Evolutionary conservation across 495 filamentous ascomycete species (phyloP).

Genomic region (Cetradonia linearis): DNA sequence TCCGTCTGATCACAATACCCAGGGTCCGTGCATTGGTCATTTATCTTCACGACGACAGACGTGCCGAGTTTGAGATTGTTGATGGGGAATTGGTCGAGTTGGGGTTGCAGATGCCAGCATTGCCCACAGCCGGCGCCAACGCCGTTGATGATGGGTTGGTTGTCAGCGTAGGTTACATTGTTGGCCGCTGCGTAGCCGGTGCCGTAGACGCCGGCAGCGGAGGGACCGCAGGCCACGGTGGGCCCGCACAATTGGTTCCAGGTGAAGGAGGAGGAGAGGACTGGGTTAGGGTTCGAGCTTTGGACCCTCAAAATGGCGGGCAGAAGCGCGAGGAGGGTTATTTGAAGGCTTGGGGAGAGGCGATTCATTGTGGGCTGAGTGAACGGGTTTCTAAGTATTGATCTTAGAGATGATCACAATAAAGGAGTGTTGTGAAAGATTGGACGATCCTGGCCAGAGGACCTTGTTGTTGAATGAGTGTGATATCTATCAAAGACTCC

Average conservation of each 20-base stretch:
- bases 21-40: constrained; percentile 19
- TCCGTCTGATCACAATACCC: constrained; percentile 15
- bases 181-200: constrained; percentile 18
- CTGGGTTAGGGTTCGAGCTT: neutral
- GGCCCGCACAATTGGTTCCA: constrained; percentile 20
- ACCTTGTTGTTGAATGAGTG: constrained; percentile 6
- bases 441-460: constrained; percentile 9
- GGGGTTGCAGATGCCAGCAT: constrained; percentile 19
- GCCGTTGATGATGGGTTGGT: constrained; percentile 10
- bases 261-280: constrained; percentile 21
- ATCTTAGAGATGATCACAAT: neutral
- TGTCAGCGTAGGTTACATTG: constrained; percentile 16
- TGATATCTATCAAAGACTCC: constrained; percentile 3
- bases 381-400: neutral
- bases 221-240: constrained; percentile 19
- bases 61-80: constrained; percentile 8
- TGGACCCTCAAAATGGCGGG: neutral
- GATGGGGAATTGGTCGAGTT: constrained; percentile 1
- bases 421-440: neutral
- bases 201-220: constrained; percentile 12
- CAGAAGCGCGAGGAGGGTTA: neutral
- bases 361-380: neutral
- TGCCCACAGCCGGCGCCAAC: constrained; percentile 16
- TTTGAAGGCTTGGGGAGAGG: neutral
- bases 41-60: constrained; percentile 12